These are phyloP conservation scores for Suhomyces bribrorum DNA, from an alignment of 1,139 yeast species.

Conservation along the genomic window DNA sequence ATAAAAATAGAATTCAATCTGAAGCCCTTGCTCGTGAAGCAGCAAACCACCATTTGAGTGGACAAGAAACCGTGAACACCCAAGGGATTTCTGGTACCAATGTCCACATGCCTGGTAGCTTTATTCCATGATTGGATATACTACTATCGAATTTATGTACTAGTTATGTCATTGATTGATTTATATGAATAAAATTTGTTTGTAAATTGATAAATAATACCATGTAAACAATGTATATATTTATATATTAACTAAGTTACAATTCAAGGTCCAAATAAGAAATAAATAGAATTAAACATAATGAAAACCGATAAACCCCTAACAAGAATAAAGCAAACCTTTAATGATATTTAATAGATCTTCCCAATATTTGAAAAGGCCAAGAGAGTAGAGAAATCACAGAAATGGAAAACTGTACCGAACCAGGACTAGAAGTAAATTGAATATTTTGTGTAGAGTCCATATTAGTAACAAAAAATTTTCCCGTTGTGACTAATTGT, in stretches of 20 bases:
- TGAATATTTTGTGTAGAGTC: too few species aligned
- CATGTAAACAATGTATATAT: background rate
- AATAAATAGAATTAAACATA: background rate
- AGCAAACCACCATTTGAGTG: background rate
- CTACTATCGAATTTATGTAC: background rate
- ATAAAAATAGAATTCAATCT: background rate
- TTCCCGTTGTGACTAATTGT: conserved; percentile 31
- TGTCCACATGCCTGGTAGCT: conserved; percentile 8
- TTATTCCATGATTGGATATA: conserved; percentile 6
- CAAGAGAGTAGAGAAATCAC: background rate
- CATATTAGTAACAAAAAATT: too few species aligned
- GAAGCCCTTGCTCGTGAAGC: background rate
- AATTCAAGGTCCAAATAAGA: background rate
- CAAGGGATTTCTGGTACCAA: background rate
- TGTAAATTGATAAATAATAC: background rate
- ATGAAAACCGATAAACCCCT: background rate
- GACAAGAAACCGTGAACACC: background rate
- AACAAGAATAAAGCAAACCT: too few species aligned
- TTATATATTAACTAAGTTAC: background rate
- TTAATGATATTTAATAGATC: too few species aligned
- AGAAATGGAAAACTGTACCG: background rate
- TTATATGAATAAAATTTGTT: background rate
- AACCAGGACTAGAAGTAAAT: too few species aligned
- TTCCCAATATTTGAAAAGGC: background rate
- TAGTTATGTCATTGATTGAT: background rate